A percentile compares a stretch with the other conserved stretches of the same genome.
phyloP scores from a whole-genome alignment of 2,329 filamentous ascomycete species.

The Penicillium crustosum region DNA sequence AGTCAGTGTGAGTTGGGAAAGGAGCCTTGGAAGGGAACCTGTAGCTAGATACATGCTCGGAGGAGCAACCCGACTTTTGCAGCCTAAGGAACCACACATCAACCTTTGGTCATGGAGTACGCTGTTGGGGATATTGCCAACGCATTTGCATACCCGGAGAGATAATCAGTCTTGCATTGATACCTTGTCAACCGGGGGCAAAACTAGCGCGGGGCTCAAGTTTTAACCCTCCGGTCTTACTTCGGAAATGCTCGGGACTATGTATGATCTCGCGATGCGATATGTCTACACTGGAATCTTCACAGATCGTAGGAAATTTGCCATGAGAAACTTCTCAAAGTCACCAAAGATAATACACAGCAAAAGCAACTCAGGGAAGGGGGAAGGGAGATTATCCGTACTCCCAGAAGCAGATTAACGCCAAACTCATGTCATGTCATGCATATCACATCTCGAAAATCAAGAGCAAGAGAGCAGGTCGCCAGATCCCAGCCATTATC shows the following conservation, averaged over 20 bases:
- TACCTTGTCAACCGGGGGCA: background rate
- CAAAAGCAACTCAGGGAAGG: background rate
- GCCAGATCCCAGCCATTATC: background rate
- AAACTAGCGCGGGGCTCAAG: background rate
- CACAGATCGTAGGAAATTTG: background rate
- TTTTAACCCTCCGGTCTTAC: background rate
- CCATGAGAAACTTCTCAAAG: background rate
- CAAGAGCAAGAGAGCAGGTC: background rate
- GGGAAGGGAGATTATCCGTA: background rate
- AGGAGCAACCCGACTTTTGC: too few relatives aligned
- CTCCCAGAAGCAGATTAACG: slow-evolving; percentile 19
- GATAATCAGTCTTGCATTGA: too few relatives aligned
- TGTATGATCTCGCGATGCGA: background rate
- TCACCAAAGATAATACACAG: background rate
- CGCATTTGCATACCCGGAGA: too few relatives aligned
- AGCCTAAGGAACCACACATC: too few relatives aligned
- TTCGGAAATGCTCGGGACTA: background rate
- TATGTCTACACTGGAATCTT: background rate
- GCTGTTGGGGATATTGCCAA: too few relatives aligned
- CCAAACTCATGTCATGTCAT: slow-evolving; percentile 24
- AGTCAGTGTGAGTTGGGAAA: too few relatives aligned
- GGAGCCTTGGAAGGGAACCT: too few relatives aligned
- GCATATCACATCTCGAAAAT: slow-evolving; percentile 16
- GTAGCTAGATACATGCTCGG: too few relatives aligned
- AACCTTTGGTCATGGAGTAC: too few relatives aligned